A percentile compares a stretch with the other conserved stretches of the same genome.
Conservation (phyloP, 805 yeast genomes). For the Metschnikowia proteae region DNA sequence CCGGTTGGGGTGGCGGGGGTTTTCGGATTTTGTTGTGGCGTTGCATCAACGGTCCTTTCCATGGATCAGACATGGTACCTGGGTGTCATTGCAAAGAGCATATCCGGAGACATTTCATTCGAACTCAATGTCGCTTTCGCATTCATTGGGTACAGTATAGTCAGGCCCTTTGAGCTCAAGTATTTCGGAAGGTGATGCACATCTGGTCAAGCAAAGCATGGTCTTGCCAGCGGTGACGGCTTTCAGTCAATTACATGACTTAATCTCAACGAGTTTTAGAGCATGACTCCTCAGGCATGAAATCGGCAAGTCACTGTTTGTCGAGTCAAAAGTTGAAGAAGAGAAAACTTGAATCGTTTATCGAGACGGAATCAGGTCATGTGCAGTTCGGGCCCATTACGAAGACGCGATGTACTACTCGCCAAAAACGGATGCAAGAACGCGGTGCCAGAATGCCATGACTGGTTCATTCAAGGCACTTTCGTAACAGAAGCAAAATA, state of each 20-base stretch:
- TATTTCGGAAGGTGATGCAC: conserved; percentile 15
- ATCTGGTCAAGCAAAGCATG: not conserved
- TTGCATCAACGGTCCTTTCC: conserved; percentile 29
- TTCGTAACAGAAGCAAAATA: too few relatives aligned
- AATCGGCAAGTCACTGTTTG: too few relatives aligned
- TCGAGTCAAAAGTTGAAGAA: too few relatives aligned
- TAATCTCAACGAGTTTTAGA: too few relatives aligned
- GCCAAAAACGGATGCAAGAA: too few relatives aligned
- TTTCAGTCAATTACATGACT: not conserved
- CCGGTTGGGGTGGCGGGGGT: conserved; percentile 33
- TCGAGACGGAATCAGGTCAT: too few relatives aligned
- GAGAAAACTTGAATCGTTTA: too few relatives aligned
- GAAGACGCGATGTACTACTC: too few relatives aligned
- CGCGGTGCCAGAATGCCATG: too few relatives aligned
- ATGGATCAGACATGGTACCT: conserved; percentile 35
- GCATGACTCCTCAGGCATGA: too few relatives aligned
- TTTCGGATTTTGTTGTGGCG: conserved; percentile 28
- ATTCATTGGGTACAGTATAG: conserved; percentile 25
- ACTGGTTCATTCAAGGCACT: too few relatives aligned
- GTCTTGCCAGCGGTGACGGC: not conserved
- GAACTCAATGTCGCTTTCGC: conserved; percentile 28
- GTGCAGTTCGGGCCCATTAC: too few relatives aligned
- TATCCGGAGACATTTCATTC: conserved; percentile 31
- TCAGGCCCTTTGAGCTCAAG: conserved; percentile 30
- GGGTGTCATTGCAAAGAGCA: conserved; percentile 26